Conservation (phyloP, 208 protist genomes). For the Trypanosoma boissoni region DNA sequence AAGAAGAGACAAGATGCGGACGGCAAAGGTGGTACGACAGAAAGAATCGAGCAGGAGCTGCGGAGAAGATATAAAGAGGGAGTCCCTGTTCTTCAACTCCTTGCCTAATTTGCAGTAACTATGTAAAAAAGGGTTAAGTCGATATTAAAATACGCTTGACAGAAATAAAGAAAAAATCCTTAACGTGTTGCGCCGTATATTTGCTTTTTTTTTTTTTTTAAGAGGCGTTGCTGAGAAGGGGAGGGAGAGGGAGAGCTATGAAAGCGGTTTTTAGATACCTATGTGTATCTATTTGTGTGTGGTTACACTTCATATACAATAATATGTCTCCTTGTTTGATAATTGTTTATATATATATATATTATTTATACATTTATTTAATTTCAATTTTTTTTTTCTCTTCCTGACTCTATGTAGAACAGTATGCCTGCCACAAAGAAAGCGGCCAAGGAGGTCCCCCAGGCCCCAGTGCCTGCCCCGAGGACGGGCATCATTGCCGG, state of each 20-base stretch:
- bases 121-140: too few relatives aligned
- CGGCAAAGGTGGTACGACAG: neutral
- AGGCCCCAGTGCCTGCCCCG: conserved; percentile 40
- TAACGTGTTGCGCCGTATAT: too few relatives aligned
- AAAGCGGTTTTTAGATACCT: neutral
- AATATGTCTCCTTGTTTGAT: neutral
- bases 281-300: neutral
- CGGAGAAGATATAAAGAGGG: conserved; percentile 17
- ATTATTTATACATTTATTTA: conserved; percentile 8
- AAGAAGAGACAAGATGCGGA: conserved; percentile 8
- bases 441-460: conserved; percentile 20
- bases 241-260: neutral
- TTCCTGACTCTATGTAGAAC: conserved; percentile 5
- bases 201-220: too few relatives aligned
- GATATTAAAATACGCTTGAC: too few relatives aligned
- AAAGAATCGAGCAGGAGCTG: conserved; percentile 22
- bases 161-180: too few relatives aligned
- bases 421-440: conserved; percentile 44
- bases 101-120: too few relatives aligned
- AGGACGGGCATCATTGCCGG: conserved; percentile 89
- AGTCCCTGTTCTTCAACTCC: conserved; percentile 13
- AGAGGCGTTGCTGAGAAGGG: too few relatives aligned
- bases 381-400: conserved; percentile 13
- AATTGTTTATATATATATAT: conserved; percentile 9
- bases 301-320: neutral